Conservation (phyloP, 139 green algal species). For the Zygnema cylindricum region DNA sequence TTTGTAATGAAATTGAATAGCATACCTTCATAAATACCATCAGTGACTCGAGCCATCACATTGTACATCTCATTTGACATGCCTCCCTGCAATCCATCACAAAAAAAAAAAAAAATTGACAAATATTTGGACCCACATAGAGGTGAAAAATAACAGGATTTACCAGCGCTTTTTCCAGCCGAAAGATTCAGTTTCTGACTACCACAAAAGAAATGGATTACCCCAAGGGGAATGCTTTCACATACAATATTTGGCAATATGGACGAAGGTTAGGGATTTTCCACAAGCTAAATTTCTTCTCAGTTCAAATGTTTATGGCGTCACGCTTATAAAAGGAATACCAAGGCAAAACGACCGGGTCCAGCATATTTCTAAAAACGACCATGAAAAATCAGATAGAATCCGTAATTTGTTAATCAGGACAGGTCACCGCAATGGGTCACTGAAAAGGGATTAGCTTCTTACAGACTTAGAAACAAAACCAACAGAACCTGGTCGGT, state of each 20-base stretch:
- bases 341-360: constrained; percentile 6
- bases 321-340: too few species aligned
- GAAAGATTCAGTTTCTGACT: too few species aligned
- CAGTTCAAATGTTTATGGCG: too few species aligned
- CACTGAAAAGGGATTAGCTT: background rate
- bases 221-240: too few species aligned
- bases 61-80: constrained; percentile 99
- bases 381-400: background rate
- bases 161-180: too few species aligned
- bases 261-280: too few species aligned
- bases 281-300: too few species aligned
- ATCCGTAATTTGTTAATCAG: background rate
- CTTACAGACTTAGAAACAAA: constrained; percentile 87
- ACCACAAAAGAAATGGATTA: too few species aligned
- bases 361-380: background rate
- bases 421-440: background rate
- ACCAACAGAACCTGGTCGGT: constrained; percentile 87
- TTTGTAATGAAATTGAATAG: background rate
- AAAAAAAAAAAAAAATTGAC: too few species aligned
- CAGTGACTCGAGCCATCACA: constrained; percentile 84
- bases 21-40: constrained; percentile 88
- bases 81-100: constrained; percentile 79
- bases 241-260: too few species aligned
- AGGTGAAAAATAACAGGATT: too few species aligned
- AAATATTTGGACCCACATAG: too few species aligned